Base-by-base conservation (phyloP, 192 early-diverging fungal species). In the Chytriomyces sp. region DNA sequence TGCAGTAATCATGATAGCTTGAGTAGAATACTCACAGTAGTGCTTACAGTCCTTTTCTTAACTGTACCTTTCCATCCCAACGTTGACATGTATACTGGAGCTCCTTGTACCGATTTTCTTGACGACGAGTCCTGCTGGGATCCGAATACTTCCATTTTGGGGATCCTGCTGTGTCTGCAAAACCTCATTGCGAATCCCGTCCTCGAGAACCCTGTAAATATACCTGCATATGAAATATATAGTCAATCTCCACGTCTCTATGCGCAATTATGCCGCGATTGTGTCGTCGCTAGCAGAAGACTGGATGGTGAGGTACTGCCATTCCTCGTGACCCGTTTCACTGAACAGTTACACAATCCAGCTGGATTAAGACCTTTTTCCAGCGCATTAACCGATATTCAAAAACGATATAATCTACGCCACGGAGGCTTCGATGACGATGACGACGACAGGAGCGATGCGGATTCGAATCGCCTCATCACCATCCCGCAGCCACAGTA, bases 31-130 rank as follows among this genome's bases (percentile, higher is more conserved):
- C n/a, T n/a, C n/a, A n/a, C n/a, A n/a, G n/a, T n/a, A n/a, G n/a
- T n/a, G n/a, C n/a, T n/a, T n/a, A 10, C 34, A 60, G 78, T 82
- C 28, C 74, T 59, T 33, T 86, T 86, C 65, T 22, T 59, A n/a
- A 86, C 85, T 22, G 81, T 86, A 0, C 85, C 85, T 17, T 86
- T 86, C 64, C 85, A 86, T 76, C 85, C 85, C 3, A 86, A 86
- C 52, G 75, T 79, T 77, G 85, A 86, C 52, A 73, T 84, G 74
- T 19, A 49, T 1, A 78, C 80, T 17, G 85, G 85, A 12, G 36
- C 55, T 8, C 81, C 81, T 6, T 84, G 82, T 63, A 26, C 72
- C 4, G 52, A 44, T 12, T 75, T 81, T 53, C 74, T 86, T 31
- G 66, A 81, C 25, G 75, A 83, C 56, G 19, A 53, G 22, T 14